Conservation (phyloP, 2,329 filamentous ascomycete genomes). For the Hirsutella rhossiliensis region DNA sequence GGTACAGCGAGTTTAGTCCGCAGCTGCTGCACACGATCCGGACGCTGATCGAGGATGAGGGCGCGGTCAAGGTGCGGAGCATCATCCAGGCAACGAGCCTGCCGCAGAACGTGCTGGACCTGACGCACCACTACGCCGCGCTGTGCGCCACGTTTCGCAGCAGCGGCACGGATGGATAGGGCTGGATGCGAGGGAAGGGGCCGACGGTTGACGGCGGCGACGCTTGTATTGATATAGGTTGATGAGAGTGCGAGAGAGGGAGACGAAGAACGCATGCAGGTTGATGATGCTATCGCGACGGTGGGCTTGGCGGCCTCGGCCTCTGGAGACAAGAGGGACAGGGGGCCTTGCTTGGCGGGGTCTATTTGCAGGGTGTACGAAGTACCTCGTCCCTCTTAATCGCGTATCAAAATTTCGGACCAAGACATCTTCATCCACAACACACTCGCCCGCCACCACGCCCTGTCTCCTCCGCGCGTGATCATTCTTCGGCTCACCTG, state of each 20-base stretch:
- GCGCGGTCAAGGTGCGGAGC: slow-evolving; percentile 90
- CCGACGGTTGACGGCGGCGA: neutral
- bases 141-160: slow-evolving; percentile 91
- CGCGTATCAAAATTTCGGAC: too few relatives aligned
- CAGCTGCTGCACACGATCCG: slow-evolving; percentile 79
- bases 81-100: slow-evolving; percentile 94
- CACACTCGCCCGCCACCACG: too few relatives aligned
- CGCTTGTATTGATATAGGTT: neutral
- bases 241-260: neutral
- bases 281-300: too few relatives aligned
- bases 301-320: too few relatives aligned
- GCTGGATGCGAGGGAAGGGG: slow-evolving; percentile 10
- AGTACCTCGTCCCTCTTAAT: too few relatives aligned
- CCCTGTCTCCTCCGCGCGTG: neutral
- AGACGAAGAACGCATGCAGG: too few relatives aligned
- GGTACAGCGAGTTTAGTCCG: slow-evolving; percentile 98
- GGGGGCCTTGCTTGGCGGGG: too few relatives aligned
- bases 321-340: too few relatives aligned
- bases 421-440: too few relatives aligned
- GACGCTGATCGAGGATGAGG: slow-evolving; percentile 92
- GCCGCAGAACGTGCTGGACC: slow-evolving; percentile 81
- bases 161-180: slow-evolving; percentile 82
- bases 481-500: neutral
- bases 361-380: too few relatives aligned
- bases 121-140: slow-evolving; percentile 93